These are phyloP conservation scores for Mortierella sp. DNA, from an alignment of 371 early-diverging fungal species.

Conservation along the genomic window DNA sequence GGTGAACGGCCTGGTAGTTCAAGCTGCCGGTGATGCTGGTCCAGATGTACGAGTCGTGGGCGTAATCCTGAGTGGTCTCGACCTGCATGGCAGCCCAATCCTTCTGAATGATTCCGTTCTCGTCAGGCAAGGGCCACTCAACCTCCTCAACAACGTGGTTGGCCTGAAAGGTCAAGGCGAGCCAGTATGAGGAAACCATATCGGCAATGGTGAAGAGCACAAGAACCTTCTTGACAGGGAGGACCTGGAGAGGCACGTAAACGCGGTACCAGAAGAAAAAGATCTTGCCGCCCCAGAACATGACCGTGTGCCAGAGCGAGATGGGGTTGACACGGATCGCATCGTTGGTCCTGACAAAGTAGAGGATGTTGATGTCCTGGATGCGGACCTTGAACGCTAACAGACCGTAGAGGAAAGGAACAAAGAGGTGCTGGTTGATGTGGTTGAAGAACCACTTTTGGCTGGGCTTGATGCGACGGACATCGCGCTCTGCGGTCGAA, in stretches of 20 bases:
- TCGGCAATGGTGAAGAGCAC: conserved; percentile 62
- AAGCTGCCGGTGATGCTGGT: conserved; percentile 67
- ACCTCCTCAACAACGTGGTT: conserved; percentile 72
- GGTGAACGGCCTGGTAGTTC: conserved; percentile 74
- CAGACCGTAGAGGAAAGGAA: conserved; percentile 67
- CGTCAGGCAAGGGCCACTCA: conserved; percentile 66
- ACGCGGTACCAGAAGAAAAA: conserved; percentile 69
- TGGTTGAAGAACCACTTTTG: conserved; percentile 68
- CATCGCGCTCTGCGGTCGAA: conserved; percentile 62
- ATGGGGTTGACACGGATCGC: conserved; percentile 66
- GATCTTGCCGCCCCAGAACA: conserved; percentile 70
- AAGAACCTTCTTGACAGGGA: conserved; percentile 55
- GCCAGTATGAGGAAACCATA: conserved; percentile 64
- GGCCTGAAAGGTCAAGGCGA: conserved; percentile 73
- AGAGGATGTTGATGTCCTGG: conserved; percentile 67
- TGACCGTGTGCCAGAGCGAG: conserved; percentile 59
- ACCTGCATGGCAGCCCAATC: conserved; percentile 77
- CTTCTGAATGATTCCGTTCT: conserved; percentile 58
- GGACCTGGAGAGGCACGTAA: conserved; percentile 57
- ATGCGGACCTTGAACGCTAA: conserved; percentile 68
- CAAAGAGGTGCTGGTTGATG: conserved; percentile 63
- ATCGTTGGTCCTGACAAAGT: conserved; percentile 61
- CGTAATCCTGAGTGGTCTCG: conserved; percentile 71
- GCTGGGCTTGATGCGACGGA: conserved; percentile 66
- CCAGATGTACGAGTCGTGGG: conserved; percentile 67